phyloP scores from a whole-genome alignment of 345 rosid species.

The Laguncularia racemosa region DNA sequence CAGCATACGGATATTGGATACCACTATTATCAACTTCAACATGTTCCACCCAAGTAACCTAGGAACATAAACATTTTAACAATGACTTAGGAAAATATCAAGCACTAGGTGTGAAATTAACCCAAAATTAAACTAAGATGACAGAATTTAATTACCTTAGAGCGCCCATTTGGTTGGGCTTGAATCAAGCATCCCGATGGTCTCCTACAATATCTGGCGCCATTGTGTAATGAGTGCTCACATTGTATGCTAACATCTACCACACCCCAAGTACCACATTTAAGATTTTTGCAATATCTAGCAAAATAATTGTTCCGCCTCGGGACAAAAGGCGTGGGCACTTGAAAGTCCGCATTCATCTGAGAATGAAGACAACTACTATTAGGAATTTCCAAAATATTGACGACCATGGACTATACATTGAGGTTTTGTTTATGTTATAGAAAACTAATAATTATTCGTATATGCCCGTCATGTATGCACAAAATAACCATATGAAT shows the following conservation, averaged over 20 bases:
- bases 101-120: background rate
- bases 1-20: conserved; percentile 19
- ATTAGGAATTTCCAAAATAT: no score
- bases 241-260: conserved; percentile 47
- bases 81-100: background rate
- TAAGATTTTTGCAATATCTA: conserved; percentile 29
- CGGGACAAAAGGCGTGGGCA: conserved; percentile 33
- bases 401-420: no score
- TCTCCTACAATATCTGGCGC: conserved; percentile 22
- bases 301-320: conserved; percentile 29
- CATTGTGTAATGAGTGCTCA: conserved; percentile 19
- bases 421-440: no score
- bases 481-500: no score
- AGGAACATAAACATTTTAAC: background rate
- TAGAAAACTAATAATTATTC: no score
- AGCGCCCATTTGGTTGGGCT: conserved; percentile 17
- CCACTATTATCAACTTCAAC: conserved; percentile 28
- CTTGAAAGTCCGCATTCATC: conserved; percentile 42
- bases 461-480: no score
- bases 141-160: conserved; percentile 20
- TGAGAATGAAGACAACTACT: conserved; percentile 1
- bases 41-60: conserved; percentile 60
- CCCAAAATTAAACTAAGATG: background rate
- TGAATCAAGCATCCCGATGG: conserved; percentile 50
- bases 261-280: conserved; percentile 31